Evolutionary conservation across 139 green algal species (phyloP), one percentile per base, ranked within the genome.

Genomic region (Chlamydomonas sphaeroides): DNA sequence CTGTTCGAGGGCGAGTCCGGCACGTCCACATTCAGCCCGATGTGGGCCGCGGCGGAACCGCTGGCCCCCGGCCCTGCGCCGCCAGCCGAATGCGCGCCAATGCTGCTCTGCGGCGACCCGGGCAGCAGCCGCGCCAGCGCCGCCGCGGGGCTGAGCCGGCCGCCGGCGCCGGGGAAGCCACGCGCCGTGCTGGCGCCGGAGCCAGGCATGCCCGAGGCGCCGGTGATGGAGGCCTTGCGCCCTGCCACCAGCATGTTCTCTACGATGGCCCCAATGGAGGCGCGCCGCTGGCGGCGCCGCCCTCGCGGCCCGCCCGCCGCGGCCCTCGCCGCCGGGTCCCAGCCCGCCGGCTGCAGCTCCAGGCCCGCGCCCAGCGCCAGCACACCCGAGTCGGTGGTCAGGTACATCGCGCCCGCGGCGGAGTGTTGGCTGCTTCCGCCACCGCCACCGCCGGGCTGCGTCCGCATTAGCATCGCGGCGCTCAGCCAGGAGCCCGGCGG

Each of bases 311-410:
- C 28, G 25, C 14, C 28, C 35, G 5, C 17, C 30, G 59, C 74
- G 57, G 14, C 38, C 26, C 59, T 59, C 18, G 74, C 41, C 30
- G 42, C 33, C 6, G 74, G 74, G 74, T 80, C 74, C 74, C 74
- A 80, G 21, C 48, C 74, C 28, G 59, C 74, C 15, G 74, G 74
- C 59, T 80, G 74, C 59, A 80, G 59, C 74, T 80, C 74, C 39
- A 80, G 74, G 4, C 74, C 74, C 7, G 74, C 33, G 1, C 20
- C 56, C 28, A 53, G 10, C 25, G 14, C 26, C 6, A 32, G 35
- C 66, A 25, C 39, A 38, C 25, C 38, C 2, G 59, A 66, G 18
- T 36, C 59, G 2, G 23, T 70, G 26, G 23, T 35, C 53, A 5
- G 28, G 39, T 3, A 10, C 69, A 53, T 53, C 8, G 48, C 70